Conservation (phyloP, 228 moss, liverwort and hornwort species). For the Sphagnum fallax region DNA sequence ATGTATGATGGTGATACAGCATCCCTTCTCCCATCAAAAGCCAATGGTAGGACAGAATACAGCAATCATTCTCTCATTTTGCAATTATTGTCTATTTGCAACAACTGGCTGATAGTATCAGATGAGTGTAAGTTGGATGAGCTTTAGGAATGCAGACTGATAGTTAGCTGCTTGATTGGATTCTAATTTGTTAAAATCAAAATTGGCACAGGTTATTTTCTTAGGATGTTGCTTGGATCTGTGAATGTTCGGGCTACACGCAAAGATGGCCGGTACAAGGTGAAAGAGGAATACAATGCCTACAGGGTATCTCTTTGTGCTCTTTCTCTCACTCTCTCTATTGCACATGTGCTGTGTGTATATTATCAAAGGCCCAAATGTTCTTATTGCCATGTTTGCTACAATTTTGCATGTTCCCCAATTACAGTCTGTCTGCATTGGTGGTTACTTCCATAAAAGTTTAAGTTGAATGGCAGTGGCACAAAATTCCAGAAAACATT, state of each 20-base stretch:
- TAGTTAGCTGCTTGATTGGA: no score
- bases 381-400: neutral
- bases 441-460: no score
- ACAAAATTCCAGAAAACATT: no score
- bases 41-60: conserved; percentile 14
- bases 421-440: no score
- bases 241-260: conserved; percentile 90
- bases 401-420: neutral
- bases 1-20: conserved; percentile 35
- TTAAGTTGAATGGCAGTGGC: no score
- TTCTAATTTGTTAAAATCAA: no score
- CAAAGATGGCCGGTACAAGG: conserved; percentile 84
- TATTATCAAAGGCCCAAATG: no score
- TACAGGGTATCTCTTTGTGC: conserved; percentile 57
- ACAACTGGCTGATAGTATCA: no score
- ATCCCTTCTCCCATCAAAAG: conserved; percentile 25
- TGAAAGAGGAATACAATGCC: conserved; percentile 95
- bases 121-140: no score
- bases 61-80: no score
- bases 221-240: conserved; percentile 80
- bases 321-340: neutral
- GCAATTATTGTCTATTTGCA: no score
- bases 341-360: neutral
- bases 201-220: conserved; percentile 49
- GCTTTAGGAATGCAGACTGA: no score